Evolutionary conservation across 352 stramenopile genomes (phyloP).

Genomic region (Globisporangium radiosum): DNA sequence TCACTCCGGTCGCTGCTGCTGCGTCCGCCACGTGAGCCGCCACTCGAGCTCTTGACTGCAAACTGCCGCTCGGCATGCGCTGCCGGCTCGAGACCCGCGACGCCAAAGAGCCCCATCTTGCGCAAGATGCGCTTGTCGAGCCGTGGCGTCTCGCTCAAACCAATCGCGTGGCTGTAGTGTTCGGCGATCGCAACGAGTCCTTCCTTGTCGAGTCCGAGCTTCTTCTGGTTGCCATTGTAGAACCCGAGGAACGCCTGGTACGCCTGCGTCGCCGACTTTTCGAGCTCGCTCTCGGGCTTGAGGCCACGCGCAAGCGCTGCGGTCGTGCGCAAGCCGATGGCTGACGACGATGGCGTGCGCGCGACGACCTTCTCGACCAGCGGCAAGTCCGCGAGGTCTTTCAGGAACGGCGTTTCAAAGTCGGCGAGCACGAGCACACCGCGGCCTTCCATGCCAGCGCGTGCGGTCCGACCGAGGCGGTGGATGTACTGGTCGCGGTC

Average conservation of each 20-base stretch:
- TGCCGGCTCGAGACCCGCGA: constrained; percentile 50
- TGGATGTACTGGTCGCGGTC: constrained; percentile 95
- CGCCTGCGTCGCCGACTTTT: constrained; percentile 78
- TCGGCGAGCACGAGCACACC: constrained; percentile 79
- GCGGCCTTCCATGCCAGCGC: constrained; percentile 81
- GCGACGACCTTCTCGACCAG: constrained; percentile 18
- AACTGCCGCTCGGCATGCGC: constrained; percentile 10
- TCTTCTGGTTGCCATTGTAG: constrained; percentile 82
- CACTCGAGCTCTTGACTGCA: constrained; percentile 10
- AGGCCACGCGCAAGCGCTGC: constrained; percentile 24
- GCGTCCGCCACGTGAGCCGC: background rate
- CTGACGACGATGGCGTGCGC: background rate
- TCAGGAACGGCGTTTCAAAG: constrained; percentile 76
- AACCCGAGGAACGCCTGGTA: constrained; percentile 95
- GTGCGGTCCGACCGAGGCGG: constrained; percentile 90
- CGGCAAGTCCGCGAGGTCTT: constrained; percentile 64
- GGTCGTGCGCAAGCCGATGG: background rate
- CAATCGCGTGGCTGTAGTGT: constrained; percentile 47
- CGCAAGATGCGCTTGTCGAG: constrained; percentile 85
- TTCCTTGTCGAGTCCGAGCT: constrained; percentile 22
- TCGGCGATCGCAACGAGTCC: constrained; percentile 79
- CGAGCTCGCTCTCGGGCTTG: constrained; percentile 42
- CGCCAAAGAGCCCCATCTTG: constrained; percentile 85
- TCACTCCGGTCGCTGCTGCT: constrained; percentile 1
- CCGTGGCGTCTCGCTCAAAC: constrained; percentile 59